phyloP scores from a whole-genome alignment of 208 protist species.

The Trichomonas gallinae region DNA sequence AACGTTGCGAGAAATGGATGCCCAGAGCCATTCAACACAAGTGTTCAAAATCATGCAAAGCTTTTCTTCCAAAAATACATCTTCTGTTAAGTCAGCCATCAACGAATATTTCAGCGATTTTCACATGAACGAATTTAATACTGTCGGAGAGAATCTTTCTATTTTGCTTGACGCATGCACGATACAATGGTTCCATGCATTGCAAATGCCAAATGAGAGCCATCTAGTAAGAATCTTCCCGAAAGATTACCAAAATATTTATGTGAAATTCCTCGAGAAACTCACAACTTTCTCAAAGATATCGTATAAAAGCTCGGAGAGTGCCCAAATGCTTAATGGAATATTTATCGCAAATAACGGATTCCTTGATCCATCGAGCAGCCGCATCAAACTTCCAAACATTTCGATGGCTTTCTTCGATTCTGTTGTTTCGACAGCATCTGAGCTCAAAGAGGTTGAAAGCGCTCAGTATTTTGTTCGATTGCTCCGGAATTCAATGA shows the following conservation, averaged over 20 bases:
- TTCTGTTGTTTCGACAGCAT: not conserved
- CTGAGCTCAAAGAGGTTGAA: not conserved
- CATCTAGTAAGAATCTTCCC: not conserved
- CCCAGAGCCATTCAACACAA: not conserved
- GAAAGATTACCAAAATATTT: not conserved
- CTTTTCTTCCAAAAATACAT: not conserved
- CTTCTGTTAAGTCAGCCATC: not conserved
- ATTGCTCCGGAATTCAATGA: not conserved
- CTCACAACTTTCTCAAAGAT: not conserved
- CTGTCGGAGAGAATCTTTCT: not conserved
- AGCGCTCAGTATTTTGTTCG: not conserved
- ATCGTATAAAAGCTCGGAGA: not conserved
- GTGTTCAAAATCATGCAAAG: not conserved
- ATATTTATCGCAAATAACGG: not conserved
- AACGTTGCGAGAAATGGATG: not conserved
- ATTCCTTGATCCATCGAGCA: not conserved
- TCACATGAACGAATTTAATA: not conserved
- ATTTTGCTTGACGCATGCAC: not conserved
- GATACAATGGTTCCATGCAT: not conserved
- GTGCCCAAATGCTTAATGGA: not conserved
- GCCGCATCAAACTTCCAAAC: not conserved
- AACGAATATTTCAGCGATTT: not conserved
- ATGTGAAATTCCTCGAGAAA: not conserved
- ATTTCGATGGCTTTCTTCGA: not conserved
- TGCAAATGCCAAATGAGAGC: not conserved